Percentiles rank a stretch among this genome's conserved stretches.
These are phyloP conservation scores for Exophiala oligosperma DNA, from an alignment of 2,329 filamentous ascomycete genomes.

Conservation along the genomic window DNA sequence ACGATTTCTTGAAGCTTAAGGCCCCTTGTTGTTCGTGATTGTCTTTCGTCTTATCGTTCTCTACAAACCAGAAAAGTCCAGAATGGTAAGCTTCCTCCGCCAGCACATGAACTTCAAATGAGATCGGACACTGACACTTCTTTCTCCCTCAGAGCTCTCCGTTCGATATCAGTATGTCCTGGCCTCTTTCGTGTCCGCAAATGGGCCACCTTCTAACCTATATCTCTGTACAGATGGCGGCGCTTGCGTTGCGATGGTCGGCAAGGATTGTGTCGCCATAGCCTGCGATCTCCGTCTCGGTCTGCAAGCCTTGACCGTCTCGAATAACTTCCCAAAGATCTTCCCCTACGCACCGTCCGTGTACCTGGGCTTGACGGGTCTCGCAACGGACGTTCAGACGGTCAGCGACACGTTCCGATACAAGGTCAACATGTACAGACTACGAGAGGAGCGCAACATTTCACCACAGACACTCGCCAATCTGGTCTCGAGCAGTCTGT, in stretches of 20 bases:
- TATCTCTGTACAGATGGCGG: constrained; percentile 64
- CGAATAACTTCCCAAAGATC: constrained; percentile 99
- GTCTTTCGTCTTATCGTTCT: constrained; percentile 15
- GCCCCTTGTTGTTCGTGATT: constrained; percentile 6
- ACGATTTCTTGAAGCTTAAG: neutral
- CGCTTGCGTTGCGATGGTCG: constrained; percentile 97
- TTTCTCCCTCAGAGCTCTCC: constrained; percentile 68
- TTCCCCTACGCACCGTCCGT: constrained; percentile 90
- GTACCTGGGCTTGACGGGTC: constrained; percentile 91
- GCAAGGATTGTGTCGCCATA: constrained; percentile 99
- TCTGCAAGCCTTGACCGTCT: constrained; percentile 93
- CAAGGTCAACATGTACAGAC: constrained; percentile 99
- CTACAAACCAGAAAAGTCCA: constrained; percentile 19
- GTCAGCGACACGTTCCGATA: constrained; percentile 97
- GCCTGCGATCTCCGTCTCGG: constrained; percentile 98
- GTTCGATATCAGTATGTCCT: constrained; percentile 84
- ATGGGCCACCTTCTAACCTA: neutral
- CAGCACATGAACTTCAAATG: constrained; percentile 23
- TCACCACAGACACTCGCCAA: constrained; percentile 94
- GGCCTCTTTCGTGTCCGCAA: constrained; percentile 10
- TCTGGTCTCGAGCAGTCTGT: constrained; percentile 84
- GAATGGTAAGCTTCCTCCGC: constrained; percentile 37
- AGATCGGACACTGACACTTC: constrained; percentile 31
- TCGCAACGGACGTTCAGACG: constrained; percentile 92
- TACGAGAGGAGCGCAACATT: constrained; percentile 97